Evolutionary conservation across 352 stramenopile genomes (phyloP).

Genomic region (Pythium pyrilobum): DNA sequence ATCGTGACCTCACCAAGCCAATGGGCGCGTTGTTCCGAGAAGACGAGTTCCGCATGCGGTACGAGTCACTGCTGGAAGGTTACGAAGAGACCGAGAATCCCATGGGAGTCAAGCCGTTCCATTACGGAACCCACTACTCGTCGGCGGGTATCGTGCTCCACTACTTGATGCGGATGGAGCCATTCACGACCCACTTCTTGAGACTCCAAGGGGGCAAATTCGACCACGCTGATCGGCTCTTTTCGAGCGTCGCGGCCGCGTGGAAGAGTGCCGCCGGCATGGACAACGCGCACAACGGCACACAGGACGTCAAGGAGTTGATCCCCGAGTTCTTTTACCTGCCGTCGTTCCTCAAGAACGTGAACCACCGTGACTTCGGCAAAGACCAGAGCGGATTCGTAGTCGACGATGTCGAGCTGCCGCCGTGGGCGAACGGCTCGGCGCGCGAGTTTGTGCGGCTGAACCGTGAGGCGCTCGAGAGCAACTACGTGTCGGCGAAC

Average conservation of each 20-base stretch:
- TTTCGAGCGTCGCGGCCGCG: constrained; percentile 90
- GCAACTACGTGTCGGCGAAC: constrained; percentile 92
- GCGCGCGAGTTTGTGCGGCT: constrained; percentile 94
- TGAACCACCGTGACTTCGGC: constrained; percentile 94
- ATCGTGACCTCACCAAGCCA: constrained; percentile 95
- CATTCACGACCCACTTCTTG: constrained; percentile 93
- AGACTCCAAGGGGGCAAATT: constrained; percentile 96
- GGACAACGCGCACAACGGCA: constrained; percentile 64
- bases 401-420: constrained; percentile 90
- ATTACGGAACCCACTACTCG: constrained; percentile 96
- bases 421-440: constrained; percentile 92
- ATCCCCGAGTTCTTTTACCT: constrained; percentile 98
- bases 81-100: constrained; percentile 32
- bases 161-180: constrained; percentile 96
- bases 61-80: constrained; percentile 48
- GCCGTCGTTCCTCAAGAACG: constrained; percentile 94
- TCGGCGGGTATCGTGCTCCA: constrained; percentile 95
- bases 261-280: constrained; percentile 84
- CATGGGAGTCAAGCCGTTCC: constrained; percentile 62
- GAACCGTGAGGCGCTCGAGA: constrained; percentile 95
- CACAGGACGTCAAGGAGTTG: constrained; percentile 98
- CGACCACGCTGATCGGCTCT: constrained; percentile 97
- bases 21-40: constrained; percentile 95
- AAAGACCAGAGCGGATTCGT: constrained; percentile 74
- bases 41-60: constrained; percentile 66